Conservation (phyloP, 192 early-diverging fungal species). For the Powellomyces hirtus region DNA sequence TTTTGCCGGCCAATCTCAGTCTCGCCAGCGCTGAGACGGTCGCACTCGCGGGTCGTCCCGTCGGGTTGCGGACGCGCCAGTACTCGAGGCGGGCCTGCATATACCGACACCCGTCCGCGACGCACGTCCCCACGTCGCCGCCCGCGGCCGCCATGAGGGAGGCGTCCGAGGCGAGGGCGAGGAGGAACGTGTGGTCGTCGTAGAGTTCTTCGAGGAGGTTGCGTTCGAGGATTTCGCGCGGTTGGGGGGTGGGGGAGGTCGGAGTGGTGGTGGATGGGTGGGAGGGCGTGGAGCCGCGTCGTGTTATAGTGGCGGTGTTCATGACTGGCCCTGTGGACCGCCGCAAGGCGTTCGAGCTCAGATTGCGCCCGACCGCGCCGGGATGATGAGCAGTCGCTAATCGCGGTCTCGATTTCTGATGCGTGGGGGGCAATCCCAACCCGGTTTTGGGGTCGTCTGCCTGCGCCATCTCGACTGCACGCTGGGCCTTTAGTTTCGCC, state of each 20-base stretch:
- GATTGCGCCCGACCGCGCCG: conserved; percentile 5
- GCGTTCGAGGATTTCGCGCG: conserved; percentile 18
- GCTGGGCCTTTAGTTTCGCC: conserved; percentile 2
- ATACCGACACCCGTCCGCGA: conserved; percentile 36
- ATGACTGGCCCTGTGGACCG: neutral
- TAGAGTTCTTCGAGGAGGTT: conserved; percentile 49
- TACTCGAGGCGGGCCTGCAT: conserved; percentile 41
- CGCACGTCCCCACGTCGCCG: conserved; percentile 9
- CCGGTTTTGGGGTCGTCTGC: neutral
- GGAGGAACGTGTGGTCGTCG: conserved; percentile 43
- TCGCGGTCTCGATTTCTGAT: neutral
- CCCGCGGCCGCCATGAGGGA: conserved; percentile 12
- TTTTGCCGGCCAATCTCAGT: too few species aligned
- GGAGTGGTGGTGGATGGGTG: neutral
- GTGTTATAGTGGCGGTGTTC: neutral
- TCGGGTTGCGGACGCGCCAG: conserved; percentile 41
- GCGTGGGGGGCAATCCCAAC: neutral
- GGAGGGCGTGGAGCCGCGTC: neutral
- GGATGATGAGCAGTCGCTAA: conserved; percentile 8
- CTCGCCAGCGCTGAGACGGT: too few species aligned
- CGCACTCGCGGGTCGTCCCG: conserved; percentile 22
- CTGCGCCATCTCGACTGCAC: neutral
- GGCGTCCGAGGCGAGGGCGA: conserved; percentile 31
- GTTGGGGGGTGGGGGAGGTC: neutral
- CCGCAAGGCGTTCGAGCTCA: neutral